Evolutionary conservation across 169 alveolate genomes (phyloP).

Genomic region (Perkinsus chesapeaki): DNA sequence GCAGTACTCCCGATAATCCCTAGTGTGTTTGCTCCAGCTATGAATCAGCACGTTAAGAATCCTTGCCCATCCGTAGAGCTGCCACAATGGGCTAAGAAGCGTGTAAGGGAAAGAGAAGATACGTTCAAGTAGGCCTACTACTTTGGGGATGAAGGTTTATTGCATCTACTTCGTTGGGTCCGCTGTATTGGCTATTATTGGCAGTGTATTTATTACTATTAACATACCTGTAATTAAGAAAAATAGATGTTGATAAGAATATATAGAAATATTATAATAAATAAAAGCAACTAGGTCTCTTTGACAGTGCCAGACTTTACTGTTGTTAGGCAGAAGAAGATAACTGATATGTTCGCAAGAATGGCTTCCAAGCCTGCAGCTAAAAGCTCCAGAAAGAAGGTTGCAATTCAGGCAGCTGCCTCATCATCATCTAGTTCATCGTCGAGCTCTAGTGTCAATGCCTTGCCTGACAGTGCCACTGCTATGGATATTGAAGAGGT

Average conservation of each 20-base stretch:
- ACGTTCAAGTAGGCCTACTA: neutral
- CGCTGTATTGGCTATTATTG: too few species aligned
- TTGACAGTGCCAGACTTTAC: neutral
- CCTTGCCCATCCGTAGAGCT: slow-evolving; percentile 70
- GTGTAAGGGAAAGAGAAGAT: neutral
- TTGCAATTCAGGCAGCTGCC: neutral
- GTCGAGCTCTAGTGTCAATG: neutral
- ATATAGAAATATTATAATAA: too few species aligned
- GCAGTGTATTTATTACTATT: too few species aligned
- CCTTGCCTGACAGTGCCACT: neutral
- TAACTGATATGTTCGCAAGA: neutral
- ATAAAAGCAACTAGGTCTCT: neutral
- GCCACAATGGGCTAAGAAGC: slow-evolving; percentile 68
- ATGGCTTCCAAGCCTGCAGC: neutral
- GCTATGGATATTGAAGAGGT: neutral
- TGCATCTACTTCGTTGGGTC: too few species aligned
- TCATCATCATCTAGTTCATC: neutral
- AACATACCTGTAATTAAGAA: too few species aligned
- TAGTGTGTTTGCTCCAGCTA: neutral
- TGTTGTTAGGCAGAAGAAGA: neutral
- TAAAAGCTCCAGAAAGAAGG: neutral
- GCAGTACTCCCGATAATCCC: slow-evolving; percentile 14
- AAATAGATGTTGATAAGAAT: too few species aligned
- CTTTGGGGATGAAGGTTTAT: too few species aligned
- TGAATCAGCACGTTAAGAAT: slow-evolving; percentile 65